Conservation (phyloP, 176 grass and related monocot genomes). For the Oryza meridionalis region DNA sequence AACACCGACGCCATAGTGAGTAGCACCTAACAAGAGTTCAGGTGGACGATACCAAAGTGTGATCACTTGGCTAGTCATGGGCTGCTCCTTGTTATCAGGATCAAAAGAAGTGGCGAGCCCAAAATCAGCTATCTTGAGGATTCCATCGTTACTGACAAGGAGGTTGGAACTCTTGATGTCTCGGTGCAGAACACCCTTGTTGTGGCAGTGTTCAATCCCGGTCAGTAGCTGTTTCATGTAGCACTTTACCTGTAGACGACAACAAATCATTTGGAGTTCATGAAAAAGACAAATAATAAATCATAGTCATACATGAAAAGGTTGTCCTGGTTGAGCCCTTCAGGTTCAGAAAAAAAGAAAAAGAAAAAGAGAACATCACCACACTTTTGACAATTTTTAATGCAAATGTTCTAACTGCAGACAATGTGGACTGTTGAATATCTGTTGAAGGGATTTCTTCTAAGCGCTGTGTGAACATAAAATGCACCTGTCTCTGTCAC, state of each 20-base stretch:
- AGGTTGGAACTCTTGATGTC: slow-evolving; percentile 97
- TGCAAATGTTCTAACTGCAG: slow-evolving; percentile 24
- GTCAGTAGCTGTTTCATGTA: slow-evolving; percentile 87
- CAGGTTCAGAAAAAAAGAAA: slow-evolving; percentile 17
- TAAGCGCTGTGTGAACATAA: slow-evolving; percentile 30
- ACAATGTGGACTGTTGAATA: slow-evolving; percentile 47
- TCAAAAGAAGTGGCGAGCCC: slow-evolving; percentile 79
- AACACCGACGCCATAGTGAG: slow-evolving; percentile 75
- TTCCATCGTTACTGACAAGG: slow-evolving; percentile 70
- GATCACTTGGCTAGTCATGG: slow-evolving; percentile 90
- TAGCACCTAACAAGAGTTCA: slow-evolving; percentile 87
- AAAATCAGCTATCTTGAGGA: slow-evolving; percentile 97
- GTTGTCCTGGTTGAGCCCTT: background rate
- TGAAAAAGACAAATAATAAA: slow-evolving; percentile 20
- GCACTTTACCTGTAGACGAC: slow-evolving; percentile 80
- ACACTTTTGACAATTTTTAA: slow-evolving; percentile 22
- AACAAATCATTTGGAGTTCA: background rate
- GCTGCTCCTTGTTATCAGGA: slow-evolving; percentile 43
- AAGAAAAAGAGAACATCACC: background rate
- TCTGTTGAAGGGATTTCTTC: slow-evolving; percentile 21
- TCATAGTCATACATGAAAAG: slow-evolving; percentile 12
- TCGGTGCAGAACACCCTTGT: slow-evolving; percentile 76
- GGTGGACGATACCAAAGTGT: slow-evolving; percentile 99
- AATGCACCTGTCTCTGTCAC: slow-evolving; percentile 29
- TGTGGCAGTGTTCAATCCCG: slow-evolving; percentile 89